Evolutionary conservation across 164 flowering plant species (phyloP).

Genomic region (Sedum album): DNA sequence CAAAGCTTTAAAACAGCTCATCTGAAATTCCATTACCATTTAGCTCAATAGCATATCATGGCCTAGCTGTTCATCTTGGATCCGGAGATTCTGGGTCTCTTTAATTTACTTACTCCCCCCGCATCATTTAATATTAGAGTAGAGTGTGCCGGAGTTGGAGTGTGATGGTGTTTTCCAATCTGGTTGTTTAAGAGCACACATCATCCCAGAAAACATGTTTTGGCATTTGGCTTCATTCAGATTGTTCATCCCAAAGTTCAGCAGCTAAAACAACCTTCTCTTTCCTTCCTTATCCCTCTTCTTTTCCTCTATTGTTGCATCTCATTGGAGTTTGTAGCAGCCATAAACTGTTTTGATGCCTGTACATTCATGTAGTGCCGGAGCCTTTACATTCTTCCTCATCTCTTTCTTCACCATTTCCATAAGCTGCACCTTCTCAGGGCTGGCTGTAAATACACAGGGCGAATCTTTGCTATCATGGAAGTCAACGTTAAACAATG

Average conservation of each 20-base stretch:
- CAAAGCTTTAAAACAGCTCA: conserved; percentile 29
- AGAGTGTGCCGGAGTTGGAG: neutral
- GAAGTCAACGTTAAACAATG: conserved; percentile 37
- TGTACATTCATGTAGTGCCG: conserved; percentile 26
- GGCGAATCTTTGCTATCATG: conserved; percentile 56
- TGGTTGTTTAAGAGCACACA: conserved; percentile 11
- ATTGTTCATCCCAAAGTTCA: neutral
- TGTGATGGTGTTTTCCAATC: conserved; percentile 5
- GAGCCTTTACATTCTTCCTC: conserved; percentile 13
- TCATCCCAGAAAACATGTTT: conserved; percentile 53
- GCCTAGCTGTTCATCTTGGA: conserved; percentile 81
- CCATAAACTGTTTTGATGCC: conserved; percentile 28
- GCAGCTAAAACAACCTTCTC: conserved; percentile 10
- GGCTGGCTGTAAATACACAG: conserved; percentile 42
- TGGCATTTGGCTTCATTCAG: conserved; percentile 32
- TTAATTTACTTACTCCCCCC: neutral
- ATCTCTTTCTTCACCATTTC: conserved; percentile 10
- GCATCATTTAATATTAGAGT: conserved; percentile 1
- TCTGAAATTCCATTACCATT: conserved; percentile 36
- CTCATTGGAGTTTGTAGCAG: conserved; percentile 31
- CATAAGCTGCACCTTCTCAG: conserved; percentile 3
- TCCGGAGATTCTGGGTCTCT: conserved; percentile 71
- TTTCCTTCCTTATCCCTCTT: conserved; percentile 6
- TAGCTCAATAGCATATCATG: conserved; percentile 41
- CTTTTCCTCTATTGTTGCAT: conserved; percentile 12